Evolutionary conservation across 495 filamentous ascomycete species (phyloP).

Genomic region (Cercophora newfieldiana): DNA sequence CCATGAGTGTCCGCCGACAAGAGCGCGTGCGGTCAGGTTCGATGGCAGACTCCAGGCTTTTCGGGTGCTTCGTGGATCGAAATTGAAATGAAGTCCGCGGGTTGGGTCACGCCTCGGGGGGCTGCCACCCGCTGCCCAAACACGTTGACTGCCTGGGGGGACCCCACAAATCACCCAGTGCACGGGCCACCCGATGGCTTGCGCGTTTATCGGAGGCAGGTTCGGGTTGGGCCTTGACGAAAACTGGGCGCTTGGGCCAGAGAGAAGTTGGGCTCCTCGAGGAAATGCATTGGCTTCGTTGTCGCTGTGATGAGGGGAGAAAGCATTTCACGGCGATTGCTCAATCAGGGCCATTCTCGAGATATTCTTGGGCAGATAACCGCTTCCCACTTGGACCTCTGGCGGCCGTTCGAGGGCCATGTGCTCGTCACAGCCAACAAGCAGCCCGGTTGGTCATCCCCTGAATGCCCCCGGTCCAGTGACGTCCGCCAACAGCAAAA

Average conservation of each 20-base stretch:
- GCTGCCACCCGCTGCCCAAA: conserved; percentile 11
- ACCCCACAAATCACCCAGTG: neutral
- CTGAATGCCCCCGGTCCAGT: neutral
- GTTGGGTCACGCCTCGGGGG: conserved; percentile 18
- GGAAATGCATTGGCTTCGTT: conserved; percentile 18
- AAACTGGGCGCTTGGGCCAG: conserved; percentile 17
- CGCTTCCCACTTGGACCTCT: neutral
- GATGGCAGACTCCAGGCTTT: conserved; percentile 10
- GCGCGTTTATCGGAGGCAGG: neutral
- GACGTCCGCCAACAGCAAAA: neutral
- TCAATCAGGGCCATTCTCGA: neutral
- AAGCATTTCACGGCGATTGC: neutral
- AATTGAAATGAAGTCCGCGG: conserved; percentile 21
- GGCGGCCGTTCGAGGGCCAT: neutral
- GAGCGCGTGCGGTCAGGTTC: neutral
- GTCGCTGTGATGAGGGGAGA: neutral
- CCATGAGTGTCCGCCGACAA: conserved; percentile 2
- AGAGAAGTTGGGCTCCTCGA: neutral
- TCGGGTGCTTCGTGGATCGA: conserved; percentile 13
- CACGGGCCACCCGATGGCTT: neutral
- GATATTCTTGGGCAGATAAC: neutral
- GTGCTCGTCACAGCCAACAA: neutral
- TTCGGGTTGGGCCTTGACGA: conserved; percentile 9
- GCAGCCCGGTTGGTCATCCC: neutral
- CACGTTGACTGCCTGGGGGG: conserved; percentile 13